Conservation (phyloP, 108 stramenopile genomes). For the Poteriospumella lacustris region DNA sequence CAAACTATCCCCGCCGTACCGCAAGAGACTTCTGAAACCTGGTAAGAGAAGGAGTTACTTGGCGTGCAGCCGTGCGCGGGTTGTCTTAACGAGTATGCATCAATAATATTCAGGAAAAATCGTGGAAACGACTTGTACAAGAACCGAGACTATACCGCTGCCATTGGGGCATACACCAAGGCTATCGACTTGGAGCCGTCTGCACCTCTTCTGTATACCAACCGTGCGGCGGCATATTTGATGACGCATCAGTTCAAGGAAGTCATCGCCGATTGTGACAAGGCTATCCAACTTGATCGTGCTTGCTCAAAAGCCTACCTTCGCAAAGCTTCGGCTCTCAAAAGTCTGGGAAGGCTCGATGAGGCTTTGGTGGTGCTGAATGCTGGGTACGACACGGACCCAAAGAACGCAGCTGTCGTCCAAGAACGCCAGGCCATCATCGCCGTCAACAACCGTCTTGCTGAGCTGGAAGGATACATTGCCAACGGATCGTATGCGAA, state of each 20-base stretch:
- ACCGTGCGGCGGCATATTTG: conserved; percentile 26
- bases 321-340: conserved; percentile 19
- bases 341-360: conserved; percentile 21
- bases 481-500: not conserved
- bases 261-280: conserved; percentile 9
- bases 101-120: conserved; percentile 25
- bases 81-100: no score
- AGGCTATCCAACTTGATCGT: conserved; percentile 10
- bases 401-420: not conserved
- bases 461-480: not conserved
- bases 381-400: not conserved
- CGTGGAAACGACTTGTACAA: conserved; percentile 23
- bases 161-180: not conserved
- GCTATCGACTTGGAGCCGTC: not conserved
- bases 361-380: not conserved
- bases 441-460: not conserved
- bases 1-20: no score
- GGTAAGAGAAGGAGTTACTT: no score
- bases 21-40: no score
- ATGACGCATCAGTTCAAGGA: conserved; percentile 5
- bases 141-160: not conserved
- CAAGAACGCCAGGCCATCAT: not conserved
- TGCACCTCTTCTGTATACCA: not conserved
- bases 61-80: no score
- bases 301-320: conserved; percentile 8